A percentile compares a stretch with the other conserved stretches of the same genome.
Evolutionary conservation across 2,329 filamentous ascomycete species (phyloP).

Genomic region (Conoideocrella luteorostrata): DNA sequence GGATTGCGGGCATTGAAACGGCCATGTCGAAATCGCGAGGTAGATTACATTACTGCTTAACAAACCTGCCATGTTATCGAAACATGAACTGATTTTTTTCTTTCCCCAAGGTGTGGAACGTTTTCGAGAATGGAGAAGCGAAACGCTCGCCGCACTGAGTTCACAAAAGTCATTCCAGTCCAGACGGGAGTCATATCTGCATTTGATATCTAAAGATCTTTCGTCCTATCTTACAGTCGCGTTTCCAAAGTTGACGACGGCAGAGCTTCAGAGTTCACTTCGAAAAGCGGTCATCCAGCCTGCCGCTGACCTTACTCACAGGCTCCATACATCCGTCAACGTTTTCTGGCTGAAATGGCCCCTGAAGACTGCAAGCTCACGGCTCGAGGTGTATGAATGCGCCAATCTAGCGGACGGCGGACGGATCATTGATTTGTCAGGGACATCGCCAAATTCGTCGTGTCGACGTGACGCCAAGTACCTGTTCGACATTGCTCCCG

Average conservation of each 20-base stretch:
- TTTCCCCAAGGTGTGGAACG: constrained; percentile 23
- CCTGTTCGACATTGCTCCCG: constrained; percentile 30
- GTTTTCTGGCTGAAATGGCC: constrained; percentile 32
- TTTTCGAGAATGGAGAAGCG: constrained; percentile 31
- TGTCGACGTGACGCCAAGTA: constrained; percentile 25
- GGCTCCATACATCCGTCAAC: constrained; percentile 27
- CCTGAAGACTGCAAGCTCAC: constrained; percentile 26
- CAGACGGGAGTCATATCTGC: constrained; percentile 21
- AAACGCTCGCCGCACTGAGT: constrained; percentile 28
- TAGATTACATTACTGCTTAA: too few species aligned
- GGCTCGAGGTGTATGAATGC: constrained; percentile 31
- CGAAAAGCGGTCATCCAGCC: constrained; percentile 27
- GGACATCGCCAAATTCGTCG: constrained; percentile 21
- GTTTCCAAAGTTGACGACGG: constrained; percentile 18
- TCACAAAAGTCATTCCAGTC: constrained; percentile 25
- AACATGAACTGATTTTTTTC: background rate
- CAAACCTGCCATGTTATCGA: too few species aligned
- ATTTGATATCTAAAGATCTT: constrained; percentile 26
- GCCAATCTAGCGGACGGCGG: constrained; percentile 27
- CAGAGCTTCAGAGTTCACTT: constrained; percentile 26
- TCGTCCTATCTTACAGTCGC: constrained; percentile 23
- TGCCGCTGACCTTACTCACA: constrained; percentile 29
- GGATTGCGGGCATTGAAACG: constrained; percentile 27
- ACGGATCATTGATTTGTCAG: constrained; percentile 21
- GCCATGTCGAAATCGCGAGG: constrained; percentile 22